phyloP scores from a whole-genome alignment of 1,139 yeast species.

The Blastobotrys arbuscula region DNA sequence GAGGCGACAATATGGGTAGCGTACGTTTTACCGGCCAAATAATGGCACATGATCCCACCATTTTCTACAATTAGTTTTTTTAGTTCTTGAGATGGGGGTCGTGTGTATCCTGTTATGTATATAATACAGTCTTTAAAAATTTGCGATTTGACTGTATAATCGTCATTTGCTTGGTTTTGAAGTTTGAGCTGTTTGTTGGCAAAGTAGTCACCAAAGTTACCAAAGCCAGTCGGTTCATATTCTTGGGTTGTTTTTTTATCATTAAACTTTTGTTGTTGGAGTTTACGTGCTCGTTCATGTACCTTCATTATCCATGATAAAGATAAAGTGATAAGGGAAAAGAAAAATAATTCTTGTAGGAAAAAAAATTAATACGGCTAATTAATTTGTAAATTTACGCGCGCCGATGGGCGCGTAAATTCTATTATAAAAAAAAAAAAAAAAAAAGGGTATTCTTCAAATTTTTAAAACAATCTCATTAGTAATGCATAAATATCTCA shows the following conservation, averaged over 20 bases:
- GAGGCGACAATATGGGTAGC: slow-evolving; percentile 86
- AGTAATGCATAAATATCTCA: neutral
- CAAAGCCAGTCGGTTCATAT: slow-evolving; percentile 51
- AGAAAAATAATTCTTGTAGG: neutral
- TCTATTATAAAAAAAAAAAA: neutral
- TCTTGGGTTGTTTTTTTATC: slow-evolving; percentile 24
- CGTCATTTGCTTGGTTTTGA: slow-evolving; percentile 47
- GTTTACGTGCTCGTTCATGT: slow-evolving; percentile 17
- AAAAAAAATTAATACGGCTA: neutral
- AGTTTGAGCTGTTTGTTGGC: slow-evolving; percentile 62
- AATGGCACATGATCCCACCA: slow-evolving; percentile 76
- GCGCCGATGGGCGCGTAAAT: neutral
- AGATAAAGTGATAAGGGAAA: neutral
- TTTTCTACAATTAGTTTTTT: slow-evolving; percentile 65
- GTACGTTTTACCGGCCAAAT: slow-evolving; percentile 59
- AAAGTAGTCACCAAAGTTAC: slow-evolving; percentile 66
- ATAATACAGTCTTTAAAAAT: slow-evolving; percentile 61
- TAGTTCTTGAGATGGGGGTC: slow-evolving; percentile 66
- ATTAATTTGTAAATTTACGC: neutral
- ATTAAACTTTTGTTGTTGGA: slow-evolving; percentile 20
- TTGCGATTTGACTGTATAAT: slow-evolving; percentile 30
- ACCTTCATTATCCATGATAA: slow-evolving; percentile 18
- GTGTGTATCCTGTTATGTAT: slow-evolving; percentile 81
- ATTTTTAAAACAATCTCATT: neutral
- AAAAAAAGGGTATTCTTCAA: neutral